phyloP scores from a whole-genome alignment of 345 rosid genomes.

The Gossypium sturtianum region DNA sequence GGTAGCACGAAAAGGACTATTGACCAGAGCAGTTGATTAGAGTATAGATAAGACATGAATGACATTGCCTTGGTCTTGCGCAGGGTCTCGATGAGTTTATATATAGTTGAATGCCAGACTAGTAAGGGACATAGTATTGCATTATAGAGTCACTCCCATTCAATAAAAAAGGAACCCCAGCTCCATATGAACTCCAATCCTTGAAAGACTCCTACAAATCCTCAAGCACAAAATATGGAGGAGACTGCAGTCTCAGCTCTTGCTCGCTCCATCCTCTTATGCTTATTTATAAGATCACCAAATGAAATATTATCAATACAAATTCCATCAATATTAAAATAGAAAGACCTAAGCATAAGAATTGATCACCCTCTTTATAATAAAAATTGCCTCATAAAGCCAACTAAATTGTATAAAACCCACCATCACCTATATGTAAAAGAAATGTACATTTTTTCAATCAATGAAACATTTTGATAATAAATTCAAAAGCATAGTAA shows the following conservation, averaged over 20 bases:
- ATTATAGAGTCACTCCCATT: constrained; percentile 62
- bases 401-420: no score
- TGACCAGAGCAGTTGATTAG: no score
- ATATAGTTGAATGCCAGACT: constrained; percentile 87
- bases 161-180: constrained; percentile 75
- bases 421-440: no score
- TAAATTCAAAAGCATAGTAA: no score
- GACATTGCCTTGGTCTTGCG: constrained; percentile 45
- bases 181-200: constrained; percentile 96
- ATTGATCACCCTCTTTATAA: no score
- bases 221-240: constrained; percentile 50
- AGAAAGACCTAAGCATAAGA: no score
- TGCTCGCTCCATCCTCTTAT: constrained; percentile 22
- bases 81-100: constrained; percentile 42
- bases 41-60: not conserved
- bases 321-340: not conserved
- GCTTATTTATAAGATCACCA: constrained; percentile 34
- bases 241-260: constrained; percentile 27
- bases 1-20: no score
- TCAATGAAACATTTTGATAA: no score
- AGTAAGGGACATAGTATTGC: constrained; percentile 90
- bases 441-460: no score
- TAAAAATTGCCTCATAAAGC: no score
- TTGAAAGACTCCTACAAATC: constrained; percentile 85
- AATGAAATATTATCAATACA: constrained; percentile 1